A percentile compares a stretch with the other conserved stretches of the same genome.
Evolutionary conservation across 1,284 basidiomycete genomes (phyloP).

Genomic region (Prillingera fragicola): DNA sequence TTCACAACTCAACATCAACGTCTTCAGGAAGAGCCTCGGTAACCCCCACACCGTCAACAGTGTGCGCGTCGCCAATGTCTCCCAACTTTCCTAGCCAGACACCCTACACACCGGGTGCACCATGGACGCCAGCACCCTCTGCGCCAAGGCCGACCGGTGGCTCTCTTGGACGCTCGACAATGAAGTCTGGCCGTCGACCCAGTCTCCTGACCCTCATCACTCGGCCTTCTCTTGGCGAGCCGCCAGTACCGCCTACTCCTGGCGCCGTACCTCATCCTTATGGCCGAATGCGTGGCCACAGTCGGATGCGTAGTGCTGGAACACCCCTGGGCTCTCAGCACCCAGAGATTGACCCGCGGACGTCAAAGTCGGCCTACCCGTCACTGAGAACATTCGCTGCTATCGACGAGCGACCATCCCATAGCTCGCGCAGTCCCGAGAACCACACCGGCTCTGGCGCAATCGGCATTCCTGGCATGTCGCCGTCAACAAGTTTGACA

Average conservation of each 20-base stretch:
- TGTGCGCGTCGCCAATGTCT: constrained; percentile 12
- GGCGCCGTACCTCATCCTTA: constrained; percentile 18
- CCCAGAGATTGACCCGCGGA: constrained; percentile 11
- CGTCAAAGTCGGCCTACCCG: constrained; percentile 19
- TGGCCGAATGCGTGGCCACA: constrained; percentile 14
- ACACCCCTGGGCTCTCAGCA: constrained; percentile 13
- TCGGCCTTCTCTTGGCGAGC: constrained; percentile 19
- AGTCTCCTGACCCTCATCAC: constrained; percentile 39
- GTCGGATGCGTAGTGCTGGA: constrained; percentile 29
- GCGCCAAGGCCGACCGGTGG: too few relatives aligned
- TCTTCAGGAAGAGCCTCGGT: constrained; percentile 7
- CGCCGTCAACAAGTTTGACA: constrained; percentile 10
- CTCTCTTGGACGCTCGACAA: constrained; percentile 17
- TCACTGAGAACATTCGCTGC: constrained; percentile 14
- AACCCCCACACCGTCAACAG: constrained; percentile 12
- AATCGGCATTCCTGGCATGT: constrained; percentile 5
- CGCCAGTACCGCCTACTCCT: constrained; percentile 29
- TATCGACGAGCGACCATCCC: constrained; percentile 22
- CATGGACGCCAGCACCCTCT: constrained; percentile 30
- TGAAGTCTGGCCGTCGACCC: constrained; percentile 23
- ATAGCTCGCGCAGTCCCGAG: constrained; percentile 3
- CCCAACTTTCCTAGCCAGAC: constrained; percentile 15
- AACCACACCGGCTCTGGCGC: neutral
- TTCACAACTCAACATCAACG: constrained; percentile 15
- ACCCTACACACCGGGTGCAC: constrained; percentile 35